A percentile compares a stretch with the other conserved stretches of the same genome.
Evolutionary conservation across 2,329 filamentous ascomycete species (phyloP).

Genomic region (Ascochyta lentis): DNA sequence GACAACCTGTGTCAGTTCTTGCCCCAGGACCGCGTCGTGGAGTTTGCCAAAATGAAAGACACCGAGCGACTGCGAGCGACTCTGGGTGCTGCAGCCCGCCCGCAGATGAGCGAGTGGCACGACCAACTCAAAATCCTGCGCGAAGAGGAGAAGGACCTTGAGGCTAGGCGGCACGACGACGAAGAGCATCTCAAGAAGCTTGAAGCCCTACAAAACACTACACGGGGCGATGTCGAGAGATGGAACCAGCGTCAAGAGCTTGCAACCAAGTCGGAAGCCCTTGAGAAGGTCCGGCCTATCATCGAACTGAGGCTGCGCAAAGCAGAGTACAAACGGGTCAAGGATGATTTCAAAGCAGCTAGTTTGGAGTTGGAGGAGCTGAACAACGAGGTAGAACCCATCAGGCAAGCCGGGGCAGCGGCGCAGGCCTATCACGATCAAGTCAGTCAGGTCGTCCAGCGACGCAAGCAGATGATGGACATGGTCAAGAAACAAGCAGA

Average conservation of each 20-base stretch:
- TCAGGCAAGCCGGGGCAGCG: constrained; percentile 69
- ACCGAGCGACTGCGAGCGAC: constrained; percentile 85
- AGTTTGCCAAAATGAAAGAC: constrained; percentile 85
- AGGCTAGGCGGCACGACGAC: constrained; percentile 64
- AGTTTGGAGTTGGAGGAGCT: constrained; percentile 65
- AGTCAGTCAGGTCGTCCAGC: constrained; percentile 63
- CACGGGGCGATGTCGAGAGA: constrained; percentile 83
- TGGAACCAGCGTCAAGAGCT: constrained; percentile 77
- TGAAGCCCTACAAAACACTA: constrained; percentile 74
- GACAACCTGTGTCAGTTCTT: constrained; percentile 98
- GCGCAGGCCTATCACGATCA: constrained; percentile 72
- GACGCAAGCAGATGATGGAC: constrained; percentile 62
- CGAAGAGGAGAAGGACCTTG: constrained; percentile 69
- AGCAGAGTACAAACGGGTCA: constrained; percentile 59
- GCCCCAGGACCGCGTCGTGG: constrained; percentile 92
- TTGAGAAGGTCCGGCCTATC: constrained; percentile 71
- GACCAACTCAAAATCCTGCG: constrained; percentile 74
- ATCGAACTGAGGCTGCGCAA: constrained; percentile 68
- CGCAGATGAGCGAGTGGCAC: constrained; percentile 82
- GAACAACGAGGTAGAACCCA: constrained; percentile 69
- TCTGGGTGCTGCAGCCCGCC: constrained; percentile 82
- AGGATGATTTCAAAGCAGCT: constrained; percentile 61
- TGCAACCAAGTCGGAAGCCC: constrained; percentile 65
- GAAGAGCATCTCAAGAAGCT: constrained; percentile 69
- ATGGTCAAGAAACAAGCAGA: constrained; percentile 62